phyloP scores from a whole-genome alignment of 169 alveolate species.

The Eimeria mitis region DNA sequence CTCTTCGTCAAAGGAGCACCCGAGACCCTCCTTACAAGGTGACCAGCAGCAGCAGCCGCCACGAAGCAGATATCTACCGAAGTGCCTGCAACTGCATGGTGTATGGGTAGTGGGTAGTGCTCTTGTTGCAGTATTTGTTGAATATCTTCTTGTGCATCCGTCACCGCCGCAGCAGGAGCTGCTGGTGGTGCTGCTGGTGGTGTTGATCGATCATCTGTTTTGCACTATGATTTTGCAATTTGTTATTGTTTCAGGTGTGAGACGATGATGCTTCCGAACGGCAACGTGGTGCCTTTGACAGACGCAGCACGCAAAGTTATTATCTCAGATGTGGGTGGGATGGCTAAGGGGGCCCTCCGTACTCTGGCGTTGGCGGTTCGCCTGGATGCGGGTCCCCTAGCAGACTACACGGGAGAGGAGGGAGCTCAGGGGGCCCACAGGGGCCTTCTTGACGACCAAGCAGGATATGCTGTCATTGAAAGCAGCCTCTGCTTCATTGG shows the following conservation, averaged over 20 bases:
- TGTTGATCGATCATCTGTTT: too few species aligned
- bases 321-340: conserved; percentile 88
- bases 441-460: conserved; percentile 41
- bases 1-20: conserved; percentile 99
- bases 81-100: conserved; percentile 18
- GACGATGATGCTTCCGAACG: conserved; percentile 89
- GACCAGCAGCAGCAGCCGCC: conserved; percentile 8
- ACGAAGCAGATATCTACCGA: conserved; percentile 81
- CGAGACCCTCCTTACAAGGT: conserved; percentile 96
- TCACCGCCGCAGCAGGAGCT: too few species aligned
- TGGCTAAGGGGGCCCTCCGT: conserved; percentile 92
- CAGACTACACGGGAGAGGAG: conserved; percentile 32
- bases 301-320: conserved; percentile 88
- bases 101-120: not conserved
- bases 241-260: conserved; percentile 79
- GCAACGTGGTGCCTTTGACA: conserved; percentile 91
- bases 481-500: conserved; percentile 93
- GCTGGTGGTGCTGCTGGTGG: too few species aligned
- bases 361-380: conserved; percentile 89
- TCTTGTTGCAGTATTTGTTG: not conserved
- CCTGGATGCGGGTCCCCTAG: conserved; percentile 81
- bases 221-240: not conserved
- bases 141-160: not conserved
- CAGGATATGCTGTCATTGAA: conserved; percentile 55
- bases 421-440: not conserved